Evolutionary conservation across 306 rosid species (phyloP), one percentile per base, ranked within the genome.

Genomic region (Comarum palustre): DNA sequence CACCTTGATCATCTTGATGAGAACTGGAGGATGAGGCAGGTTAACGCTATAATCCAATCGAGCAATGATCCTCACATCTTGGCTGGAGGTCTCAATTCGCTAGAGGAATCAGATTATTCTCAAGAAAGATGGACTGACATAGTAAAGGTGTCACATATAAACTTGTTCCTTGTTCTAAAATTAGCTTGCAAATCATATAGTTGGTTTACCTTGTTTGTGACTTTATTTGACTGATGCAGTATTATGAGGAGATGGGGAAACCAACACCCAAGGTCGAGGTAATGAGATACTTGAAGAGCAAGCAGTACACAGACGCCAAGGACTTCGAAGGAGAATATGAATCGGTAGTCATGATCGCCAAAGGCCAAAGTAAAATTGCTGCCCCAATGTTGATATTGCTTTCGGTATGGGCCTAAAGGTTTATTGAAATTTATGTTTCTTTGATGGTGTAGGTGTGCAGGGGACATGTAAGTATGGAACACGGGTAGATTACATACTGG

Each of bases 391-490:
- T 51, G 16, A 25, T 47, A 63, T 36, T 61, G 52, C 20, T 55
- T 17, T 24, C 4, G 16, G 48, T 19, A 48, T 5, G 12, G 5
- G 6, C 61, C 32, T 31, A 27, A 68, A 46, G 19, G 17, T 68
- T 29, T 10, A 17, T 4, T 52, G 39, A 17, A 45, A 61, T 17
- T 61, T 27, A 13, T 15, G 4, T 17, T 14, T 8, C 13, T 34
- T 61, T 34, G 43, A 8, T 87, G 24, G 39, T 7, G 85, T 84
- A 89, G 97, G 97, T 84, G 97, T 95, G 16, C 99, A 94, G 79
- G 99, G 99, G 60, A 95, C 99, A 39, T 91, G 99, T 51, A 95
- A 95, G 78, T 95, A 95, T 32, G 99, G 99, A 75, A 95, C 99
- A 31, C 75, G 99, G 45, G 96, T 95, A 24, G 99, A 95, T 60